Evolutionary conservation across 345 rosid genomes (phyloP), one percentile per base, ranked within the genome.

Genomic region (Corymbia maculata): DNA sequence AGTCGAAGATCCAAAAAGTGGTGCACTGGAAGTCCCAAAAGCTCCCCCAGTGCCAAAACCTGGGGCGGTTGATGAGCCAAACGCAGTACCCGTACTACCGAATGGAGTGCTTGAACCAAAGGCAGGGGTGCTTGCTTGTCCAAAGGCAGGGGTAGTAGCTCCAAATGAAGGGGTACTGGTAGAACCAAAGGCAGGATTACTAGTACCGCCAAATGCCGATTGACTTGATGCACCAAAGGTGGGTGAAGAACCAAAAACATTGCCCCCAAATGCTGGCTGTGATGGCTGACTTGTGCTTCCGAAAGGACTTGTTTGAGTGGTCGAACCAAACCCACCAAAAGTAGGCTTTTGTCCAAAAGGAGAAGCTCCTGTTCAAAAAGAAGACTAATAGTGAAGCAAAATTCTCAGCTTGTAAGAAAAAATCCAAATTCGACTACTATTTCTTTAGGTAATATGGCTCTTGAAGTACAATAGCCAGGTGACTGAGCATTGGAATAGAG

Each of bases 251-350:
- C 97, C 98, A 86, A 96, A 96, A 26, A 94, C 93, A 15, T 91
- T 87, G 86, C 79, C 93, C 1, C 97, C 95, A 88, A 95, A 95
- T 42, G 94, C 92, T 70, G 98, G 89, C 45, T 10, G 96, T 21
- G 84, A 75, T 42, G 84, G 84, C 49, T 75, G 84, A 55, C 90
- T 52, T 36, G 88, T 89, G 86, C 93, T 87, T 66, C 93, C 91
- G 52, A 93, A 93, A 7, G 93, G 91, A 88, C 84, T 42, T 11
- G 84, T 36, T 75, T 75, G 84, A 90, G 70, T 89, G 55, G 93
- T 89, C 79, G 99, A 93, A 55, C 97, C 96, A 91, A 96, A 94
- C 88, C 98, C 94, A 85, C 93, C 98, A 91, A 96, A 96, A 64
- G 93, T 91, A 90, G 96, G 89, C 90, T 95, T 96, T 91, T 97